These are phyloP conservation scores for Saccharum spontaneum DNA, from an alignment of 176 grass and related monocot genomes.

Conservation along the genomic window DNA sequence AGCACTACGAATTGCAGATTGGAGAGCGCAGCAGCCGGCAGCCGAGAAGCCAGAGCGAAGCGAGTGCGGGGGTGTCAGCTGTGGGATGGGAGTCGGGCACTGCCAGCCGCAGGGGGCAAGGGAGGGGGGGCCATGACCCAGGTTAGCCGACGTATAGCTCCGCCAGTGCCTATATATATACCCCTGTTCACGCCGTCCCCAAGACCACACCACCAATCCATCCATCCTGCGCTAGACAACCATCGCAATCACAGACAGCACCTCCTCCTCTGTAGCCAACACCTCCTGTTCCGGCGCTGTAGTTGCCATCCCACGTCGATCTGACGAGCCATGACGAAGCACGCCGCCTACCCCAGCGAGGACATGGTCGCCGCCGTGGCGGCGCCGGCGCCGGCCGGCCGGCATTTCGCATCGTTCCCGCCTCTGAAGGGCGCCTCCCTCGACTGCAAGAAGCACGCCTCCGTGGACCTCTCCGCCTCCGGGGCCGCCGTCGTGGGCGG, in stretches of 20 bases:
- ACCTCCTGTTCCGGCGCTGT: background rate
- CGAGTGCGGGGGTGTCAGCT: no score
- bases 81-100: no score
- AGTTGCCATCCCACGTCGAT: no score
- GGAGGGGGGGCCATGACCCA: no score
- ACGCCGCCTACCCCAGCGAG: conserved; percentile 43
- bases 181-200: background rate
- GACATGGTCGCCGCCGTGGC: conserved; percentile 31
- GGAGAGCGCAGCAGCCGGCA: no score
- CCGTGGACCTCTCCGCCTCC: conserved; percentile 33
- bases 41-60: no score
- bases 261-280: background rate
- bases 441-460: conserved; percentile 38
- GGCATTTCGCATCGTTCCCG: conserved; percentile 35
- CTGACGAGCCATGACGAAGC: conserved; percentile 49
- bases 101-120: no score
- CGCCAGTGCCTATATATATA: conserved; percentile 37
- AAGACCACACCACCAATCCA: background rate
- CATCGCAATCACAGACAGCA: conserved; percentile 11
- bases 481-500: background rate
- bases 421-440: background rate
- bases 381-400: conserved; percentile 9
- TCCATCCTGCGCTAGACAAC: background rate
- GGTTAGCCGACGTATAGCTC: no score
- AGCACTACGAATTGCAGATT: no score